A percentile compares a stretch with the other conserved stretches of the same genome.
These are phyloP conservation scores for Septoria linicola DNA, from an alignment of 2,329 filamentous ascomycete species.

Conservation along the genomic window DNA sequence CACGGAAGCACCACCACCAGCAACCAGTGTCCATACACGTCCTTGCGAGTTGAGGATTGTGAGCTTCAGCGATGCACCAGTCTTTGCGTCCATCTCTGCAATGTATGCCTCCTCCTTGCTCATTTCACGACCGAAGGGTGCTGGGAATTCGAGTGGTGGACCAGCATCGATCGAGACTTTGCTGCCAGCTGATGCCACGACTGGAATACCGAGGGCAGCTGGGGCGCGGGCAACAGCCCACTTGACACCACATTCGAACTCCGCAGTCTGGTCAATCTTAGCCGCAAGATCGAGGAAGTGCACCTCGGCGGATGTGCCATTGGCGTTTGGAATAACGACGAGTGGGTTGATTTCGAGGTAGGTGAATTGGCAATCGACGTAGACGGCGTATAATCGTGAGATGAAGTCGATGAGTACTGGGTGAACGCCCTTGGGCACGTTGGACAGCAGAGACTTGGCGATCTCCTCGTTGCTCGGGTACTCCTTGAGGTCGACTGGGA, in stretches of 20 bases:
- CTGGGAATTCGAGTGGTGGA: conserved; percentile 97
- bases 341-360: conserved; percentile 99
- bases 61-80: conserved; percentile 96
- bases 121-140: conserved; percentile 96
- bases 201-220: conserved; percentile 79
- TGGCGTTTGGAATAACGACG: conserved; percentile 92
- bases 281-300: conserved; percentile 98
- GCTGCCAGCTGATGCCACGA: conserved; percentile 57
- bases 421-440: conserved; percentile 93
- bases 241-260: conserved; percentile 98
- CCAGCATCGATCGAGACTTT: conserved; percentile 94
- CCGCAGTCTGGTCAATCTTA: conserved; percentile 98
- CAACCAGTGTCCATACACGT: conserved; percentile 96
- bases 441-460: conserved; percentile 77
- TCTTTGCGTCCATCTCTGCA: conserved; percentile 97
- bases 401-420: conserved; percentile 99
- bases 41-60: conserved; percentile 90
- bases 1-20: conserved; percentile 98
- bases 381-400: conserved; percentile 94
- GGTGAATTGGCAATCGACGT: conserved; percentile 99
- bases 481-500: conserved; percentile 90
- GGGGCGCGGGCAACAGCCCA: conserved; percentile 96
- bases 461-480: conserved; percentile 97
- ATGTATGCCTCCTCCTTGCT: conserved; percentile 99
- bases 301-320: conserved; percentile 87